Evolutionary conservation across 2,329 filamentous ascomycete genomes (phyloP), one percentile per base, ranked within the genome.

Genomic region (Coniochaeta pulveracea): DNA sequence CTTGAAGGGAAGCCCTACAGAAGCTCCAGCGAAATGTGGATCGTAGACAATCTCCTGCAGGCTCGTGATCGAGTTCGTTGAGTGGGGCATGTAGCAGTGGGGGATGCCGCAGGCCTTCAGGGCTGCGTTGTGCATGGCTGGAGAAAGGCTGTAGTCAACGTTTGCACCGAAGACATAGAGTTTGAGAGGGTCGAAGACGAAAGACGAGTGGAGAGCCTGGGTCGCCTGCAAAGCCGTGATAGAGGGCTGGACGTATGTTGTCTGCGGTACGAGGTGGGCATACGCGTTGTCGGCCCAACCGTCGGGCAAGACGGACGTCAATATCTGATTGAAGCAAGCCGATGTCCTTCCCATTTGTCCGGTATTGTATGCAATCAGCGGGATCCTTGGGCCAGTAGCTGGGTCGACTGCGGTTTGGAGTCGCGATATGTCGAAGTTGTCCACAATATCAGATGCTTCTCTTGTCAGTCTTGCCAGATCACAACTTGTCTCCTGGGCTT

Each of bases 141-240:
- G 81, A 0, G 81, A 85, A 36, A 86, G 52, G 48, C 77, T 85
- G 56, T 82, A 83, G 32, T 66, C 71, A 8, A 82, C 73, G 35
- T 77, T 77, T 35, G 72, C 76, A n/a, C 82, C 82, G 33, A 85
- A 72, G 21, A 86, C 77, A 43, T 80, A 82, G 35, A 83, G 74
- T 32, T 77, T 73, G 63, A 86, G 74, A 0, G 76, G 66, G 25
- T 85, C 76, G 33, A 76, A 70, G 2, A 79, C 62, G 37, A 80
- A 81, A 1, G 72, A 76, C 4, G 73, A 64, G 45, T 76, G 83
- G 0, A 85, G 62, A 1, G 78, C 73, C 39, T 69, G 57, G 5
- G 78, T 80, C 0, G 77, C 72, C 38, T 82, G 69, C 8, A 64
- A 56, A 1, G 77, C 66, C 0, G 79, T 84, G 10, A 82, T 52